A percentile compares a stretch with the other conserved stretches of the same genome.
Conservation (phyloP, 2,329 filamentous ascomycete species). For the Colletotrichum agaves region DNA sequence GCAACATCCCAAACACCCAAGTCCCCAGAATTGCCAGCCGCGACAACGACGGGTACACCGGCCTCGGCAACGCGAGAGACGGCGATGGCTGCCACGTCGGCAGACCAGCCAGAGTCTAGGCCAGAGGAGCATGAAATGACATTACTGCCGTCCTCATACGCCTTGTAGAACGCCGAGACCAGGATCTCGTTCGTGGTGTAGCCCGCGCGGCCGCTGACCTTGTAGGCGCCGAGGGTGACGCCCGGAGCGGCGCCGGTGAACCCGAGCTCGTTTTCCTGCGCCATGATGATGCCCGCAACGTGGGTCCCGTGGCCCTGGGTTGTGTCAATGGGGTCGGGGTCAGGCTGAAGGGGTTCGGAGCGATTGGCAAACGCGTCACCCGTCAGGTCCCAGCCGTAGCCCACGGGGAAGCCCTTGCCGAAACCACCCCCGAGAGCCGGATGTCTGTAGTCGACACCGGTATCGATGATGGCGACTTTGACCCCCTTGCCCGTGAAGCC, state of each 20-base stretch:
- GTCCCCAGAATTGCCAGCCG: constrained; percentile 43
- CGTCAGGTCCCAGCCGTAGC: constrained; percentile 58
- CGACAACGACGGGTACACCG: constrained; percentile 44
- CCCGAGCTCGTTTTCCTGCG: constrained; percentile 50
- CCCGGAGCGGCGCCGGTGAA: constrained; percentile 55
- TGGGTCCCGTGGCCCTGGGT: constrained; percentile 57
- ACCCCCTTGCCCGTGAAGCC: constrained; percentile 59
- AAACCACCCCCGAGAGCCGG: constrained; percentile 64
- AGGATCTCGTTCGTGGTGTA: constrained; percentile 52
- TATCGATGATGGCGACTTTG: constrained; percentile 55
- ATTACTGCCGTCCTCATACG: constrained; percentile 53
- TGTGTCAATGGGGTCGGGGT: constrained; percentile 52
- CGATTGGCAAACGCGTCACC: constrained; percentile 50
- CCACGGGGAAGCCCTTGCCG: constrained; percentile 58
- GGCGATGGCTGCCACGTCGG: constrained; percentile 41
- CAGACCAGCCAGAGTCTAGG: constrained; percentile 43
- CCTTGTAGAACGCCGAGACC: constrained; percentile 54
- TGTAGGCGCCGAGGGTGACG: constrained; percentile 53
- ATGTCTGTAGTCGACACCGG: constrained; percentile 59
- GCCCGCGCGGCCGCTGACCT: constrained; percentile 50
- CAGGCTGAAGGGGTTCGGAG: constrained; percentile 46
- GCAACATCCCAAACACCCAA: constrained; percentile 40
- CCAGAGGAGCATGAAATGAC: constrained; percentile 47
- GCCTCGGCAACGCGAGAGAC: constrained; percentile 44
- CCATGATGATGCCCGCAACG: constrained; percentile 58